Evolutionary conservation across 495 filamentous ascomycete genomes (phyloP).

Genomic region (Penicillium malachiteum): DNA sequence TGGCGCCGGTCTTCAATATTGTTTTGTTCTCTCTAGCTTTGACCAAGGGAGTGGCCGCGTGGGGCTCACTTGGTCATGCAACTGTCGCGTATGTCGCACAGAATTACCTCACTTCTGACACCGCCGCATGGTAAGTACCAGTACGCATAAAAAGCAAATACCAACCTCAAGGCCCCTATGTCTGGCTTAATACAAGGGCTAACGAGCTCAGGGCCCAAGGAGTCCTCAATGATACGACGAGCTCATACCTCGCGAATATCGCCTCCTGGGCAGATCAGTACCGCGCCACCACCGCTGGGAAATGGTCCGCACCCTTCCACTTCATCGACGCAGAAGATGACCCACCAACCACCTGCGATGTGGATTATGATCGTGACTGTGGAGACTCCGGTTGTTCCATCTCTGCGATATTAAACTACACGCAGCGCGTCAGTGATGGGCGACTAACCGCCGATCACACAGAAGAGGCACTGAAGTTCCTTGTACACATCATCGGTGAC

Average conservation of each 20-base stretch:
- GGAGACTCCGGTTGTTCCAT: constrained; percentile 56
- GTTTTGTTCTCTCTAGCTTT: constrained; percentile 14
- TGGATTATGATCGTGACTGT: constrained; percentile 59
- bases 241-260: constrained; percentile 56
- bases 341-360: constrained; percentile 56
- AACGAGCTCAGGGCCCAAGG: constrained; percentile 20
- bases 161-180: no score
- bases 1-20: background rate
- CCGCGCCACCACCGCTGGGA: constrained; percentile 51
- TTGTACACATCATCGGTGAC: constrained; percentile 62
- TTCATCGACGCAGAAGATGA: constrained; percentile 65
- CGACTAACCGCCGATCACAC: constrained; percentile 15
- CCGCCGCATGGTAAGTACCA: constrained; percentile 34
- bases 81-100: constrained; percentile 60
- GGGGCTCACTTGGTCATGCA: constrained; percentile 60
- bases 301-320: constrained; percentile 54
- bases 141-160: background rate
- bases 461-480: constrained; percentile 46
- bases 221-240: constrained; percentile 37
- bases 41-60: constrained; percentile 34
- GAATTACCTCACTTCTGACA: constrained; percentile 47
- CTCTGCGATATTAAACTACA: constrained; percentile 61
- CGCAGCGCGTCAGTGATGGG: constrained; percentile 21
- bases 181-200: background rate
- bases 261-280: constrained; percentile 64